Conservation (phyloP, 345 rosid species). For the Lepidium africanum region DNA sequence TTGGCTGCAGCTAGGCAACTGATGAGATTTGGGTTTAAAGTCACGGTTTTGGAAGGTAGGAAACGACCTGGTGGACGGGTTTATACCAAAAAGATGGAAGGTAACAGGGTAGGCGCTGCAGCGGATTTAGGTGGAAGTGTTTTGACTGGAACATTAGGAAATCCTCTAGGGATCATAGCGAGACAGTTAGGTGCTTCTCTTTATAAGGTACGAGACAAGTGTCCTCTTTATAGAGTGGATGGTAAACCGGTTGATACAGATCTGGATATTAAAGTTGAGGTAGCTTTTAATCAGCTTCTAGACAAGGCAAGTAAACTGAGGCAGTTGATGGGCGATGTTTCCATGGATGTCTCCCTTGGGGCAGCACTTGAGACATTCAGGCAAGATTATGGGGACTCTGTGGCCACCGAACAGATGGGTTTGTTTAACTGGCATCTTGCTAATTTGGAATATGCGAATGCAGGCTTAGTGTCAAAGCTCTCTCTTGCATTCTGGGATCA, state of each 20-base stretch:
- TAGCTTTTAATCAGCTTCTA: conserved; percentile 67
- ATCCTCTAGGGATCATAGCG: conserved; percentile 85
- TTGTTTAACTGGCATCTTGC: conserved; percentile 98
- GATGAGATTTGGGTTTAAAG: conserved; percentile 83
- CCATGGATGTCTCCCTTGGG: conserved; percentile 85
- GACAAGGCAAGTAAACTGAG: conserved; percentile 88
- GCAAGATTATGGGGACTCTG: conserved; percentile 56
- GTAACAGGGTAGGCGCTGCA: conserved; percentile 60
- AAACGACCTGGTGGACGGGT: conserved; percentile 96
- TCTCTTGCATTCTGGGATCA: conserved; percentile 99
- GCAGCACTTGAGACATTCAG: conserved; percentile 88
- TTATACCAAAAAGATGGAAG: conserved; percentile 94
- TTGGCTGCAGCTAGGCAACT: conserved; percentile 86
- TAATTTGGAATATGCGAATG: conserved; percentile 94
- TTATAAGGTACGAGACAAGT: conserved; percentile 90
- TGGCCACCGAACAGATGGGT: conserved; percentile 59
- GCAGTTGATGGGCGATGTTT: conserved; percentile 91
- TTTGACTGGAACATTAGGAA: conserved; percentile 88
- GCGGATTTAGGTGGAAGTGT: conserved; percentile 99
- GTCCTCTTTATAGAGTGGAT: conserved; percentile 74
- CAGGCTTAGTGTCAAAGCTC: conserved; percentile 84
- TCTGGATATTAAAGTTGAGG: conserved; percentile 79
- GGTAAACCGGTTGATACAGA: conserved; percentile 75
- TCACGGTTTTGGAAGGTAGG: conserved; percentile 93
- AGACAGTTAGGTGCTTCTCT: conserved; percentile 66